Percentiles rank a stretch among this genome's conserved stretches.
phyloP scores from a whole-genome alignment of 2,329 filamentous ascomycete genomes.

The Trichophaea hybrida region DNA sequence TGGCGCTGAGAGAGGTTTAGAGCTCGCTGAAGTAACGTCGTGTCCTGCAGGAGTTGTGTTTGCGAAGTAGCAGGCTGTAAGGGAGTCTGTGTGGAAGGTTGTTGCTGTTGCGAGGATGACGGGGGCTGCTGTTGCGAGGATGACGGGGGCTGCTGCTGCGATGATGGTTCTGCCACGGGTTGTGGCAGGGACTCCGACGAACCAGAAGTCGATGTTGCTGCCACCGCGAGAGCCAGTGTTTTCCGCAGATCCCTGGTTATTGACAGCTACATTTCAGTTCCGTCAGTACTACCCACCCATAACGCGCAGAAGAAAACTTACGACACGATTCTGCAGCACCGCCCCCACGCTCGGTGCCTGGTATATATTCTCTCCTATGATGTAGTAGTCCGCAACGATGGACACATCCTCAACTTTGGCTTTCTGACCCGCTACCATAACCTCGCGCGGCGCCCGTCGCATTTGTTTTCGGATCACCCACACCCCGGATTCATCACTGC shows the following conservation, averaged over 20 bases:
- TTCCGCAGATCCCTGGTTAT: constrained; percentile 5
- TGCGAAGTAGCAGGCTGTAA: neutral
- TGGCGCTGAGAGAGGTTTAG: constrained; percentile 9
- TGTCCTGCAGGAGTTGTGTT: constrained; percentile 1
- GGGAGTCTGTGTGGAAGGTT: neutral
- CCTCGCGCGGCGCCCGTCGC: constrained; percentile 37
- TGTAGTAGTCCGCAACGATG: constrained; percentile 47
- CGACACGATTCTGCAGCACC: constrained; percentile 45
- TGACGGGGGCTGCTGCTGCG: neutral
- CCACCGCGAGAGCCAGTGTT: neutral
- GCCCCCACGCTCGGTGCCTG: constrained; percentile 49
- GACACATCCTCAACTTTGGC: constrained; percentile 36
- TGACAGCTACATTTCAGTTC: neutral
- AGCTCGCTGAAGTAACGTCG: constrained; percentile 7
- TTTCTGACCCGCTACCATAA: constrained; percentile 12
- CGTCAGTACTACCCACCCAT: neutral
- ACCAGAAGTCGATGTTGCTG: constrained; percentile 8
- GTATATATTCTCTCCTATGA: constrained; percentile 52
- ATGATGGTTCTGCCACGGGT: constrained; percentile 3
- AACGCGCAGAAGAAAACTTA: constrained; percentile 29
- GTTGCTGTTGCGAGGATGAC: neutral
- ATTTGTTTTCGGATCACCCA: constrained; percentile 59
- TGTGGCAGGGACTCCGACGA: constrained; percentile 11
- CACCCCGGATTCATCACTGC: constrained; percentile 44
- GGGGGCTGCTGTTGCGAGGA: neutral